Evolutionary conservation across 495 filamentous ascomycete species (phyloP).

Genomic region (Aspergillus sclerotiicarbonarius): DNA sequence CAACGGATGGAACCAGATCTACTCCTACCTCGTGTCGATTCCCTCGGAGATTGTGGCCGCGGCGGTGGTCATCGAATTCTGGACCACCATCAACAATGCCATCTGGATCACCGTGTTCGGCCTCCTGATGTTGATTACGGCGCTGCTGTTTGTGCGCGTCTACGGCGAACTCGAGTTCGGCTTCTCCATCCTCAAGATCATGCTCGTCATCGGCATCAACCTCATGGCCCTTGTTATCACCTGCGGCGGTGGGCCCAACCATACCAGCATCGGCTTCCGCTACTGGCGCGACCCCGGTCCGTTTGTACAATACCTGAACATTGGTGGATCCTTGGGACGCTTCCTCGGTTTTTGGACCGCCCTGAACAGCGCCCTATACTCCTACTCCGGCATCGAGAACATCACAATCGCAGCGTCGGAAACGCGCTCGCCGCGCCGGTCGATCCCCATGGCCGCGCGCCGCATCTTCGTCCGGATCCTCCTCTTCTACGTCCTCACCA

Average conservation of each 20-base stretch:
- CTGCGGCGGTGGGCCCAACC: conserved; percentile 25
- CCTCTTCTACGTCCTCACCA: conserved; percentile 67
- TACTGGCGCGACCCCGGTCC: conserved; percentile 53
- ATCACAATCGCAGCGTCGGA: conserved; percentile 77
- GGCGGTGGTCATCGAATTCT: conserved; percentile 5
- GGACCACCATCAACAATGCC: conserved; percentile 36
- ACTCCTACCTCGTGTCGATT: conserved; percentile 22
- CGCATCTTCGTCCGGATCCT: conserved; percentile 79
- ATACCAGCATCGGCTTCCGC: conserved; percentile 32
- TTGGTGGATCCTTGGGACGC: conserved; percentile 27
- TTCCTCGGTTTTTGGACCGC: conserved; percentile 47
- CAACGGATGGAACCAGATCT: conserved; percentile 63
- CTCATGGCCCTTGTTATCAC: conserved; percentile 51
- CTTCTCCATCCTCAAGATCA: conserved; percentile 44
- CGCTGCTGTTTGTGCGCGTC: conserved; percentile 38
- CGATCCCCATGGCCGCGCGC: conserved; percentile 73
- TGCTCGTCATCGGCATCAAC: conserved; percentile 44
- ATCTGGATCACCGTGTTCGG: conserved; percentile 47
- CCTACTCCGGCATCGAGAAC: conserved; percentile 62
- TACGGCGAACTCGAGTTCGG: conserved; percentile 50
- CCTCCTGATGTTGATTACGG: conserved; percentile 42
- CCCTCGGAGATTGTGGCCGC: conserved; percentile 9
- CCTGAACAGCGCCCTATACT: conserved; percentile 40
- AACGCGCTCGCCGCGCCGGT: conserved; percentile 67
- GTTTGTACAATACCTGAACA: conserved; percentile 41